Conservation (phyloP, 2,329 filamentous ascomycete genomes). For the Exophiala sp. region DNA sequence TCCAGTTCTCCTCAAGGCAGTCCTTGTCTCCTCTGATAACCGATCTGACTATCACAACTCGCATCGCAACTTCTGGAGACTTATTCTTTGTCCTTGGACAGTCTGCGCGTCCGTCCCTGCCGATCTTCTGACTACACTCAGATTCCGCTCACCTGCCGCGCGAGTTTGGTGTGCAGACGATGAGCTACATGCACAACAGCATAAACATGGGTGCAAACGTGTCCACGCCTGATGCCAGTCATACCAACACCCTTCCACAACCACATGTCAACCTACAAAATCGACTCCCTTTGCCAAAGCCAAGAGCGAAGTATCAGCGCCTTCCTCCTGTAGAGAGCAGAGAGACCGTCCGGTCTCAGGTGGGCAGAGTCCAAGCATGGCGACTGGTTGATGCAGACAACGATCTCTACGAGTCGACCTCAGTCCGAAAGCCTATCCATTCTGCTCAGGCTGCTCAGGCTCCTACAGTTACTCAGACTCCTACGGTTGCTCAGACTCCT, state of each 20-base stretch:
- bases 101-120: too few relatives aligned
- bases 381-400: slow-evolving; percentile 5
- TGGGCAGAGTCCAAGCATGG: slow-evolving; percentile 5
- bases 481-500: too few relatives aligned
- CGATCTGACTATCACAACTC: too few relatives aligned
- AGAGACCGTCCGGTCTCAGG: slow-evolving; percentile 9
- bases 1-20: too few relatives aligned
- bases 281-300: background rate
- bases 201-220: slow-evolving; percentile 16
- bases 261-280: background rate
- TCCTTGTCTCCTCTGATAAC: too few relatives aligned
- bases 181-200: background rate
- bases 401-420: slow-evolving; percentile 15
- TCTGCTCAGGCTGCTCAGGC: too few relatives aligned
- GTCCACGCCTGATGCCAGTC: slow-evolving; percentile 7
- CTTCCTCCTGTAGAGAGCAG: slow-evolving; percentile 19
- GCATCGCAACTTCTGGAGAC: too few relatives aligned
- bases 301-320: background rate
- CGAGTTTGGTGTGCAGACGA: background rate
- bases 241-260: background rate
- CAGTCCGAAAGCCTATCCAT: background rate
- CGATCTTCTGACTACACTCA: background rate
- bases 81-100: background rate
- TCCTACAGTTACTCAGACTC: too few relatives aligned
- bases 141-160: background rate